Percentiles rank a stretch among this genome's conserved stretches.
phyloP scores from a whole-genome alignment of 441 rosid species.

The Melastoma candidum region DNA sequence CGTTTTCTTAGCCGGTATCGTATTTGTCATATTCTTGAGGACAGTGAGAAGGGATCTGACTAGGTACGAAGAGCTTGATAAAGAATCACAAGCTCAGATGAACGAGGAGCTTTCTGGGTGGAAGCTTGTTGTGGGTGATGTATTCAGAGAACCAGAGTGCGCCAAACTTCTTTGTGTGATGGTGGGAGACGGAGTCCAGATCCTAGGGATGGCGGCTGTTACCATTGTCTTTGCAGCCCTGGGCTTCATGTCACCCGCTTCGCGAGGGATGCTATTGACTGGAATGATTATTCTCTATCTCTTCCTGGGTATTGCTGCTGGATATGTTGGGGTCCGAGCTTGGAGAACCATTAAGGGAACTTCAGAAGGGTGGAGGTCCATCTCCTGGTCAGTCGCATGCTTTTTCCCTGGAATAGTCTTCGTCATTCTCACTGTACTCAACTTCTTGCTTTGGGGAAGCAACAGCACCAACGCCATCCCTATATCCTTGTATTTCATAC shows the following conservation, averaged over 20 bases:
- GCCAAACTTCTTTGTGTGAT: too few species aligned
- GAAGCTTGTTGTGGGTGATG: too few species aligned
- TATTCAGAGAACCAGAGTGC: too few species aligned
- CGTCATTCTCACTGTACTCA: conserved; percentile 42
- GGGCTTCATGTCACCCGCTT: too few species aligned
- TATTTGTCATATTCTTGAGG: conserved; percentile 83
- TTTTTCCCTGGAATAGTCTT: too few species aligned
- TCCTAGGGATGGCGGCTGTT: too few species aligned
- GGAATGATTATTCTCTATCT: conserved; percentile 91
- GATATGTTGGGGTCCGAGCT: conserved; percentile 70
- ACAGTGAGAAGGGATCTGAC: conserved; percentile 94
- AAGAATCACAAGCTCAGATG: too few species aligned
- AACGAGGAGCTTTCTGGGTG: too few species aligned
- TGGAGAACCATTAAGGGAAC: conserved; percentile 32
- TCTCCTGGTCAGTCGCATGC: too few species aligned
- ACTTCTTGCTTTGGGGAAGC: conserved; percentile 90
- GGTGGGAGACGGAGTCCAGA: too few species aligned
- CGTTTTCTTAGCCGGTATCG: conserved; percentile 86
- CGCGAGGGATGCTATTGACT: conserved; percentile 57
- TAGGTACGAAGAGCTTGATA: conserved; percentile 56
- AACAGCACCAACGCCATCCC: conserved; percentile 89
- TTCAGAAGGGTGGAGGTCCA: too few species aligned
- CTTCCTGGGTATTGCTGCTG: conserved; percentile 74
- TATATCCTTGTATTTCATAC: conserved; percentile 62
- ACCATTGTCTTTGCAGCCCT: too few species aligned